A percentile compares a stretch with the other conserved stretches of the same genome.
Evolutionary conservation across 2,329 filamentous ascomycete species (phyloP).

Genomic region (Hyphodiscus sp.): DNA sequence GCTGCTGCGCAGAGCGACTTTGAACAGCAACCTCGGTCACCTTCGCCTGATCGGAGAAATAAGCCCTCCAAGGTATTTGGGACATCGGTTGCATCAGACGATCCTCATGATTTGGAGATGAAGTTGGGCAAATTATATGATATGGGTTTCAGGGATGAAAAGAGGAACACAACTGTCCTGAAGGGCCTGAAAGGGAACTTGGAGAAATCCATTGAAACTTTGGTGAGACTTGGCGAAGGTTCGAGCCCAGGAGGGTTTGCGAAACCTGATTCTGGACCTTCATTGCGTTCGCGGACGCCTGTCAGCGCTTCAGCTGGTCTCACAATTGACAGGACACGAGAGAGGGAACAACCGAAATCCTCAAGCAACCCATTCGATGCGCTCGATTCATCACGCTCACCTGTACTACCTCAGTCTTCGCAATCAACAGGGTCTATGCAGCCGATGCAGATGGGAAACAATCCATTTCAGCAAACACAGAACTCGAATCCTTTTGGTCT

Average conservation of each 20-base stretch:
- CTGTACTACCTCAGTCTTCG: conserved; percentile 55
- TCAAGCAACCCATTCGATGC: conserved; percentile 65
- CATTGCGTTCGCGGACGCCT: conserved; percentile 50
- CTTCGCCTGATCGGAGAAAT: conserved; percentile 23
- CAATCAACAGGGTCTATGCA: conserved; percentile 58
- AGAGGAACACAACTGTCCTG: conserved; percentile 72
- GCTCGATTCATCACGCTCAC: conserved; percentile 33
- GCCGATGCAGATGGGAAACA: conserved; percentile 29
- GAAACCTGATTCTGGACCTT: conserved; percentile 34
- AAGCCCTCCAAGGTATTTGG: conserved; percentile 67
- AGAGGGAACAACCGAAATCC: conserved; percentile 23
- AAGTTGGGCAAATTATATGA: conserved; percentile 75
- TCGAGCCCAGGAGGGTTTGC: conserved; percentile 34
- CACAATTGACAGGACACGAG: conserved; percentile 23
- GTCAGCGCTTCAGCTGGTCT: conserved; percentile 32
- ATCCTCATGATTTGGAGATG: conserved; percentile 55
- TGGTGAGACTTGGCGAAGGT: conserved; percentile 77
- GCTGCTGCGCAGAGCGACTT: conserved; percentile 11
- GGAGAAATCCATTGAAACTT: conserved; percentile 76
- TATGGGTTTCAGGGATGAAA: conserved; percentile 86
- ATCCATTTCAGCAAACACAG: conserved; percentile 23
- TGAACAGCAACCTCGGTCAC: conserved; percentile 14
- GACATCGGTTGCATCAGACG: conserved; percentile 52
- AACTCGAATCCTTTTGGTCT: conserved; percentile 64
- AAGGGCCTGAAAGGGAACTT: conserved; percentile 80